Conservation (phyloP, 257 asterid species). For the Coffea eugenioides region DNA sequence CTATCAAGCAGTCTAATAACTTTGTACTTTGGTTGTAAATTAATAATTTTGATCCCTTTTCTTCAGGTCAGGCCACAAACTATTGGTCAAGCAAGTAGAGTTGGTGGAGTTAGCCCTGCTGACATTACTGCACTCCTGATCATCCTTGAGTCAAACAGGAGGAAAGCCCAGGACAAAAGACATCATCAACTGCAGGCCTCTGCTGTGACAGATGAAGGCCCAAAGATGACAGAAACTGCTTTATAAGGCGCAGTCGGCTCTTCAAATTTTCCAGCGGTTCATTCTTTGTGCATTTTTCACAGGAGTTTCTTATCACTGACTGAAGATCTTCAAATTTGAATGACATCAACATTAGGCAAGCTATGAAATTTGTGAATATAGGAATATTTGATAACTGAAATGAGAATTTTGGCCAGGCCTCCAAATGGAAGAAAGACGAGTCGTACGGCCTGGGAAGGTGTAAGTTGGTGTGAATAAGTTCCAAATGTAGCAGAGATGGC, state of each 20-base stretch:
- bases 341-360: not conserved
- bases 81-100: slow-evolving; percentile 96
- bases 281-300: not conserved
- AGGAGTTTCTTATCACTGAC: not conserved
- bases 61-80: slow-evolving; percentile 92
- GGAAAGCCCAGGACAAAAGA: slow-evolving; percentile 57
- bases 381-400: not conserved
- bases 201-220: slow-evolving; percentile 24
- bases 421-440: not conserved
- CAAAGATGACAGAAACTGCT: slow-evolving; percentile 29
- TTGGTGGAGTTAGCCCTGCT: slow-evolving; percentile 98
- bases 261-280: not conserved
- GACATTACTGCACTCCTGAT: slow-evolving; percentile 95
- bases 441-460: too few species aligned
- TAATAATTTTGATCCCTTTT: not conserved
- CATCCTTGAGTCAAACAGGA: slow-evolving; percentile 78
- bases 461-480: too few species aligned
- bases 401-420: not conserved
- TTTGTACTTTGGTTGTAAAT: not conserved
- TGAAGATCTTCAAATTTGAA: not conserved
- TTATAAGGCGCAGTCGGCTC: slow-evolving; percentile 24
- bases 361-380: not conserved
- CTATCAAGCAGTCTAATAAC: not conserved
- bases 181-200: slow-evolving; percentile 34
- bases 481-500: too few species aligned